Evolutionary conservation across 2,329 filamentous ascomycete species (phyloP).

Genomic region (Xylaria digitata): DNA sequence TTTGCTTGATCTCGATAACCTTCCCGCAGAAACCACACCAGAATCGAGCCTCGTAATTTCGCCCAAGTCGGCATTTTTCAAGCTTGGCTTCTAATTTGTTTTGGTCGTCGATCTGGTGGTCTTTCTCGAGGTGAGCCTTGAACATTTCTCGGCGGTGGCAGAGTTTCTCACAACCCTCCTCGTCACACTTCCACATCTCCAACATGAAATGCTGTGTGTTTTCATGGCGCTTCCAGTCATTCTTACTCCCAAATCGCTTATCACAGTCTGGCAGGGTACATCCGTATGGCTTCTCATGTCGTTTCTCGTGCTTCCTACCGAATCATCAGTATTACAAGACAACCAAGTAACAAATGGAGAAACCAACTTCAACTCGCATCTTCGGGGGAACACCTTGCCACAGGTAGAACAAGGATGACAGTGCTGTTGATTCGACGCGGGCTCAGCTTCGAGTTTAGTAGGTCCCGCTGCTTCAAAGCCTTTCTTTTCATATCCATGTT

Average conservation of each 20-base stretch:
- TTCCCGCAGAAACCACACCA: constrained; percentile 88
- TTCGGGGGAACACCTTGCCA: constrained; percentile 59
- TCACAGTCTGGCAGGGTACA: constrained; percentile 79
- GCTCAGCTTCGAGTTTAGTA: constrained; percentile 33
- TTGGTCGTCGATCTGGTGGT: constrained; percentile 57
- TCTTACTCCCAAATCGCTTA: constrained; percentile 88
- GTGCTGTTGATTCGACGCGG: constrained; percentile 34
- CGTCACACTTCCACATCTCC: constrained; percentile 78
- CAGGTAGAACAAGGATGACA: constrained; percentile 56
- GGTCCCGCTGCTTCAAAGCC: constrained; percentile 27
- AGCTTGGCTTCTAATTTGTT: constrained; percentile 57
- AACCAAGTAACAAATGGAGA: neutral
- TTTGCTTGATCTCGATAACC: constrained; percentile 63
- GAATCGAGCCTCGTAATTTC: constrained; percentile 73
- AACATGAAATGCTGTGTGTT: constrained; percentile 78
- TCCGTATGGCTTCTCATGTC: constrained; percentile 82
- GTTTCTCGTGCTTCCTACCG: constrained; percentile 82
- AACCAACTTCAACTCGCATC: constrained; percentile 68
- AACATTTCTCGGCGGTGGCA: constrained; percentile 71
- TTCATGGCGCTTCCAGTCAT: constrained; percentile 94
- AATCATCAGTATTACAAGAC: constrained; percentile 39
- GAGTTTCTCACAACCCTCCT: constrained; percentile 66
- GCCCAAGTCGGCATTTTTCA: constrained; percentile 69
- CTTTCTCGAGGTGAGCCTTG: constrained; percentile 67
- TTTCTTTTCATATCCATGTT: constrained; percentile 43